phyloP scores from a whole-genome alignment of 139 green algal species.

The Nannochloris sp. region DNA sequence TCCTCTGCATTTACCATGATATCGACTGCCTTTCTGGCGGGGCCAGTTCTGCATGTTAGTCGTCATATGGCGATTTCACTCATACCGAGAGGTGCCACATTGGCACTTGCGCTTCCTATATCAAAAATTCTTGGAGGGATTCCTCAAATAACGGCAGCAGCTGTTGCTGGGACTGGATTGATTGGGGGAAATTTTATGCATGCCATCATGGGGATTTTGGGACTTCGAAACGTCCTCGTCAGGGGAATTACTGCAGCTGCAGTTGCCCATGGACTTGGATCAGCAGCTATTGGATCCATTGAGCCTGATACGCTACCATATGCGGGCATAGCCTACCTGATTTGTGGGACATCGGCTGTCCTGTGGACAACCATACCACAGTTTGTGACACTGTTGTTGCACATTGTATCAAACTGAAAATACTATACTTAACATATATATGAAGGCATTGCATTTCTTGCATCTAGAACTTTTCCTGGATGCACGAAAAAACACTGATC shows the following conservation, averaged over 20 bases:
- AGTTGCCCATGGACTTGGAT: constrained; percentile 70
- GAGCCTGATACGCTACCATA: constrained; percentile 76
- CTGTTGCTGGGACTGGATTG: constrained; percentile 68
- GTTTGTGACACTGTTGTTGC: constrained; percentile 37
- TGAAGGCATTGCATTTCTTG: constrained; percentile 2
- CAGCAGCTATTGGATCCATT: constrained; percentile 60
- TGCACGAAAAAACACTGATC: no score
- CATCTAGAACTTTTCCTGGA: background rate
- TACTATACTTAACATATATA: constrained; percentile 3
- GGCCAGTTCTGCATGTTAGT: constrained; percentile 35
- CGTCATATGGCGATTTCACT: constrained; percentile 48
- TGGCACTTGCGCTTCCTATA: constrained; percentile 83
- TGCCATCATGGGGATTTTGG: constrained; percentile 38
- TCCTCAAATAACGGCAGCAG: constrained; percentile 64
- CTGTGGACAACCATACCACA: constrained; percentile 46
- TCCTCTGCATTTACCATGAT: constrained; percentile 56
- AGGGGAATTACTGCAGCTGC: constrained; percentile 66
- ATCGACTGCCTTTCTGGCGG: constrained; percentile 53
- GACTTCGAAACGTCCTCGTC: constrained; percentile 69
- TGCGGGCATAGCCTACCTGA: constrained; percentile 69
- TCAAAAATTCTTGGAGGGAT: constrained; percentile 46
- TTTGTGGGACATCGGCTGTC: constrained; percentile 73
- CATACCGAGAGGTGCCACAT: constrained; percentile 69
- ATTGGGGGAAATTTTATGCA: constrained; percentile 65
- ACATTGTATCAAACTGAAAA: constrained; percentile 32